phyloP scores from a whole-genome alignment of 129 eudicot genomes.

The Solidago caesia region DNA sequence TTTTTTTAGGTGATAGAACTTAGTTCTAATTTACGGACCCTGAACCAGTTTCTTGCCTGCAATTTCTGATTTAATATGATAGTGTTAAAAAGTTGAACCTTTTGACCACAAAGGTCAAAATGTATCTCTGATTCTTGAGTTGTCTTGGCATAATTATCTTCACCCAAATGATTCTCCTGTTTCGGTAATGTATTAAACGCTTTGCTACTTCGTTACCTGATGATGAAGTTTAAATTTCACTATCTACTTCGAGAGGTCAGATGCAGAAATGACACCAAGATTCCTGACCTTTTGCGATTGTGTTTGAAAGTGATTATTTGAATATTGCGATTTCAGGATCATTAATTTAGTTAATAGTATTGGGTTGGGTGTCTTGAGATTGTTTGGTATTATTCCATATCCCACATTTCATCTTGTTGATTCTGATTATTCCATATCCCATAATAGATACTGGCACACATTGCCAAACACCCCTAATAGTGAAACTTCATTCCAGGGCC shows the following conservation, averaged over 20 bases:
- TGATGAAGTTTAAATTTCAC: background rate
- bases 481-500: constrained; percentile 25
- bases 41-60: background rate
- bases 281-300: background rate
- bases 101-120: constrained; percentile 4
- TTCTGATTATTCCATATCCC: background rate
- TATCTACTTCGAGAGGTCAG: background rate
- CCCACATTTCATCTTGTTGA: background rate
- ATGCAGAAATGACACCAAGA: constrained; percentile 5
- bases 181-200: background rate
- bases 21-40: background rate
- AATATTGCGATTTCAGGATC: no score
- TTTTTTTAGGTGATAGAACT: no score
- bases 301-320: no score
- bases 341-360: no score
- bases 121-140: background rate
- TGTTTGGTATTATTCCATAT: background rate
- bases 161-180: no score
- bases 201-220: background rate
- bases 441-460: background rate
- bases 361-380: background rate
- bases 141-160: no score
- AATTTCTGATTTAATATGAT: background rate
- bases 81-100: background rate
- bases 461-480: background rate